phyloP scores from a whole-genome alignment of 2,329 filamentous ascomycete genomes.

The Hypoxylon sp. region DNA sequence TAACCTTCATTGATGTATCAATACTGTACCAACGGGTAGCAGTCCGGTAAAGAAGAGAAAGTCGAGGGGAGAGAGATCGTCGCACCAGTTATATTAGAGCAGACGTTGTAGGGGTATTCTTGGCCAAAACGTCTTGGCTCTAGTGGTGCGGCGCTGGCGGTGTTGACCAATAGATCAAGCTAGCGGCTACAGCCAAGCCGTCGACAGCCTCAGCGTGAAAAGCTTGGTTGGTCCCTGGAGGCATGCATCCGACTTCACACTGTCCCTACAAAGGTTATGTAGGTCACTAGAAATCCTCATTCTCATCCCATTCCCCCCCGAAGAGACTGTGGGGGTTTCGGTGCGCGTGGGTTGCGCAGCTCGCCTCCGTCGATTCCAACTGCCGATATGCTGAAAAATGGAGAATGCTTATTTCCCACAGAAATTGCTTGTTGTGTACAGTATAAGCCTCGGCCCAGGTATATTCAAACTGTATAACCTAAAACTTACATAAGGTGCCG shows the following conservation, averaged over 20 bases:
- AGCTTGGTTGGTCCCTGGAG: constrained; percentile 26
- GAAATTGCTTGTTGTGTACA: too few species aligned
- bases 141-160: constrained; percentile 28
- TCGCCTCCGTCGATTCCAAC: constrained; percentile 19
- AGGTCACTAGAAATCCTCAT: constrained; percentile 10
- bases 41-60: background rate
- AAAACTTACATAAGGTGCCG: too few species aligned
- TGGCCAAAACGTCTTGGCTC: constrained; percentile 46
- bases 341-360: background rate
- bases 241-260: background rate
- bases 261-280: too few species aligned
- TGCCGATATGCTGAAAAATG: constrained; percentile 11
- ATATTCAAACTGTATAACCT: too few species aligned
- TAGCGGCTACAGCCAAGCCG: constrained; percentile 34
- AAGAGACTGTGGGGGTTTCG: constrained; percentile 21
- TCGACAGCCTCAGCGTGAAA: constrained; percentile 24
- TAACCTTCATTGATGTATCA: constrained; percentile 3
- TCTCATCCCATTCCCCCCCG: too few species aligned
- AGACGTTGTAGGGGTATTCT: constrained; percentile 35
- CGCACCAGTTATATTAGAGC: constrained; percentile 32
- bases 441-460: too few species aligned
- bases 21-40: constrained; percentile 10
- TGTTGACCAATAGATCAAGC: constrained; percentile 31
- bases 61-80: constrained; percentile 23
- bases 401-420: constrained; percentile 12